Conservation (phyloP, 73 alveolate genomes). For the Paramecium sexaurelia region DNA sequence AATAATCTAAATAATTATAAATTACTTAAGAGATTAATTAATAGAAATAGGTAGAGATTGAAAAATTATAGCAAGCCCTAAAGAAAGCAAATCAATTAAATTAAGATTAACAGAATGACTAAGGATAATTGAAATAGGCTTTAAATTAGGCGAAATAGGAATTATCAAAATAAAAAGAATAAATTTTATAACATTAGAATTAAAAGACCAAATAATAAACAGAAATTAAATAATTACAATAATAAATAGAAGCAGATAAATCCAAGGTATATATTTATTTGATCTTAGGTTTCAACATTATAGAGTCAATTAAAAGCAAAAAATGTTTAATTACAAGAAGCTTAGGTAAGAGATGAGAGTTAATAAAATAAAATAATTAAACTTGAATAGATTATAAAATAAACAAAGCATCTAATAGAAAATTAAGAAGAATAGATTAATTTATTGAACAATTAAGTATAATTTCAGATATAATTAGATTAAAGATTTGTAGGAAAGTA, state of each 20-base stretch:
- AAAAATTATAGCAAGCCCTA: background rate
- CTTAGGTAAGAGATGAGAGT: background rate
- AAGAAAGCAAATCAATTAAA: background rate
- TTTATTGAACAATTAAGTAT: conserved; percentile 6
- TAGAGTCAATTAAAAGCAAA: background rate
- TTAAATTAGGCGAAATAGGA: background rate
- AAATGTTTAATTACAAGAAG: background rate
- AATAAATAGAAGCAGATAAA: background rate
- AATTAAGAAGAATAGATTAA: background rate
- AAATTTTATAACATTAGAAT: background rate
- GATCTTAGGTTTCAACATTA: background rate
- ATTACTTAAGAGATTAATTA: background rate
- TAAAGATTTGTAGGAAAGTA: background rate
- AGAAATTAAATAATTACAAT: background rate
- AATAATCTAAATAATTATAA: background rate
- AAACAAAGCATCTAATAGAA: background rate
- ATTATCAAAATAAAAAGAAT: background rate
- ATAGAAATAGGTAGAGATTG: background rate
- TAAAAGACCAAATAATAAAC: background rate
- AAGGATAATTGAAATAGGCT: background rate
- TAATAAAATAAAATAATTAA: background rate
- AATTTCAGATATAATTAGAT: background rate
- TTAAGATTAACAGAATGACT: background rate
- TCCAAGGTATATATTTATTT: background rate
- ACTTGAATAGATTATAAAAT: background rate